Conservation (phyloP, 163 green algal genomes). For the Scenedesmus sp. region DNA sequence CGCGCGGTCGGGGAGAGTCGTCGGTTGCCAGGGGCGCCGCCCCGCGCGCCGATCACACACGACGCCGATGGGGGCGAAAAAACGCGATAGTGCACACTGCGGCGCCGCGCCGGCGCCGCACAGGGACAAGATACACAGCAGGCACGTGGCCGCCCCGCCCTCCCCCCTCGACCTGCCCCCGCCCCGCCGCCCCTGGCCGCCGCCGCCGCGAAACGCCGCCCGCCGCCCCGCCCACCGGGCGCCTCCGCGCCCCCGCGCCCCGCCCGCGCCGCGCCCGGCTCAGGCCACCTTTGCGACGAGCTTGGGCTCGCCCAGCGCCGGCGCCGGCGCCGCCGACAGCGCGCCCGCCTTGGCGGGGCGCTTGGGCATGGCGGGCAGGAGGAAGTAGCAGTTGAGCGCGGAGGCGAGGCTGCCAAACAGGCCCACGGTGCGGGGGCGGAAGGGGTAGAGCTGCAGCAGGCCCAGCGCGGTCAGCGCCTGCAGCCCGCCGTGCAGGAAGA, state of each 20-base stretch:
- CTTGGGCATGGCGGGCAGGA: slow-evolving; percentile 64
- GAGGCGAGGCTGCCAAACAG: slow-evolving; percentile 78
- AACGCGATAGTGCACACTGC: too few species aligned
- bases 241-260: not conserved
- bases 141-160: too few species aligned
- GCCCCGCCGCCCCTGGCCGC: too few species aligned
- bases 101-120: too few species aligned
- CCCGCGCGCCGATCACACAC: too few species aligned
- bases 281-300: slow-evolving; percentile 47
- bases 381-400: slow-evolving; percentile 93
- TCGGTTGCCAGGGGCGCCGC: too few species aligned
- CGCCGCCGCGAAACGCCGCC: too few species aligned
- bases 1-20: too few species aligned
- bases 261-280: not conserved
- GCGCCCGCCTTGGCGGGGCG: not conserved
- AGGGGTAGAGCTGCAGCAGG: slow-evolving; percentile 79
- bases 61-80: too few species aligned
- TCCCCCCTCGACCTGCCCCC: too few species aligned
- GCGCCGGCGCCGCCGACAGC: not conserved
- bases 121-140: too few species aligned
- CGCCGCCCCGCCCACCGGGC: too few species aligned
- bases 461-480: slow-evolving; percentile 84
- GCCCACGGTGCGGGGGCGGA: slow-evolving; percentile 86
- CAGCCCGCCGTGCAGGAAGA: slow-evolving; percentile 72
- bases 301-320: slow-evolving; percentile 23